phyloP scores from a whole-genome alignment of 2,329 filamentous ascomycete species.

The Stagonosporopsis tanaceti region DNA sequence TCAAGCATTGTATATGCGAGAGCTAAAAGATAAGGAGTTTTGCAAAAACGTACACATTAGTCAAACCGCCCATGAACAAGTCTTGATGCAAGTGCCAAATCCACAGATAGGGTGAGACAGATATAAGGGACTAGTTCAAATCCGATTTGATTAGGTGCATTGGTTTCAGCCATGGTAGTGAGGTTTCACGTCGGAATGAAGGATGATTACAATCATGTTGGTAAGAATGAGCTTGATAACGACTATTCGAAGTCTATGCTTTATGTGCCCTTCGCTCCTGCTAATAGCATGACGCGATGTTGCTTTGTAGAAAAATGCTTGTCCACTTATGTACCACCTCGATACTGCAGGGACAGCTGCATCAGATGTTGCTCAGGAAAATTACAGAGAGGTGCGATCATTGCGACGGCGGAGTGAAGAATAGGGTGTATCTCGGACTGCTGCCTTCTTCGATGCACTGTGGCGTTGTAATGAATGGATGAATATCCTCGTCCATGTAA shows the following conservation, averaged over 20 bases:
- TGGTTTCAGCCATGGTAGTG: neutral
- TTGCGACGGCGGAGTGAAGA: neutral
- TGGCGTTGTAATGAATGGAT: conserved; percentile 18
- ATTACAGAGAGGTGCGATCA: neutral
- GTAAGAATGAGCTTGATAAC: neutral
- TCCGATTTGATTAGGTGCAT: neutral
- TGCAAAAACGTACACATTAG: too few species aligned
- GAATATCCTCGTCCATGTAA: conserved; percentile 15
- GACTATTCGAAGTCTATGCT: neutral
- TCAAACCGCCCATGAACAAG: too few species aligned
- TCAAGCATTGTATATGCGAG: too few species aligned
- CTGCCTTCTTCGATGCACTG: neutral
- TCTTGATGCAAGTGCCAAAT: too few species aligned
- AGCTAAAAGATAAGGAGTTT: too few species aligned
- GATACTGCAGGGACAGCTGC: neutral
- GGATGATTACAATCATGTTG: neutral
- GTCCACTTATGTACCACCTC: neutral
- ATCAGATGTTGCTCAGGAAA: neutral
- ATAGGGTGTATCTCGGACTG: neutral
- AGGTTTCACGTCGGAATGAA: neutral
- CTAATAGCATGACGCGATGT: neutral
- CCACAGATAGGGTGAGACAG: neutral
- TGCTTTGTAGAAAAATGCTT: neutral
- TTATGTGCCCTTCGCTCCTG: neutral
- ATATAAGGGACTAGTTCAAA: neutral